phyloP scores from a whole-genome alignment of 108 stramenopile species.

The Cyclotella distinguenda region DNA sequence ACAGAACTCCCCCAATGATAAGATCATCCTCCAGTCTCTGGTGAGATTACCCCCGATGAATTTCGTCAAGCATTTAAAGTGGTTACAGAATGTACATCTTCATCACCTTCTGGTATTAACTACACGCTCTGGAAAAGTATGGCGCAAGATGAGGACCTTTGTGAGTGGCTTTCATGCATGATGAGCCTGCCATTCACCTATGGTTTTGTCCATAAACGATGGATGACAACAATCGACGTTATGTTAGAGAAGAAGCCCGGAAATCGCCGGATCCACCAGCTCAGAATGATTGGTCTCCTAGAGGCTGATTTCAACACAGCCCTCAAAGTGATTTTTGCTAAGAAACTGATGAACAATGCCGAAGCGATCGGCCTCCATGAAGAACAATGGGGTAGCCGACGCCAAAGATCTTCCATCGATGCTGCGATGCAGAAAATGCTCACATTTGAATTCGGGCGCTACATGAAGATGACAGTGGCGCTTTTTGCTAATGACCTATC shows the following conservation, averaged over 20 bases:
- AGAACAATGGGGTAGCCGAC: constrained; percentile 15
- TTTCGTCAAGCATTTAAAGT: constrained; percentile 6
- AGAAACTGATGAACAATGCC: constrained; percentile 1
- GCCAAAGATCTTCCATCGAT: constrained; percentile 8
- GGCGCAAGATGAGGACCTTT: neutral
- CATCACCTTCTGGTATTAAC: neutral
- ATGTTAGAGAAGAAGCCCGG: constrained; percentile 36
- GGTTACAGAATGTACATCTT: constrained; percentile 10
- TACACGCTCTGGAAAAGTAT: constrained; percentile 30
- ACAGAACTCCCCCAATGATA: too few species aligned
- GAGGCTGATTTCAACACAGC: constrained; percentile 29
- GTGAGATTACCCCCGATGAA: constrained; percentile 2
- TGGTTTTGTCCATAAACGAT: constrained; percentile 9
- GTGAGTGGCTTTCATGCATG: constrained; percentile 1
- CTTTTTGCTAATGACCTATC: constrained; percentile 1
- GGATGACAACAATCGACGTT: constrained; percentile 8
- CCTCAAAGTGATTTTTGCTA: constrained; percentile 9
- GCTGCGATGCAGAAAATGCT: constrained; percentile 15
- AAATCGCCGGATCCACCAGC: constrained; percentile 8
- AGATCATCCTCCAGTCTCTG: neutral
- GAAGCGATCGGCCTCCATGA: neutral
- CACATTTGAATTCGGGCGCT: constrained; percentile 14
- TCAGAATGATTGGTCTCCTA: constrained; percentile 12
- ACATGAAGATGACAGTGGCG: neutral
- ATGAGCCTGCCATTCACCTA: constrained; percentile 7